phyloP scores from a whole-genome alignment of 1,284 basidiomycete species.

The Pascua sp. region DNA sequence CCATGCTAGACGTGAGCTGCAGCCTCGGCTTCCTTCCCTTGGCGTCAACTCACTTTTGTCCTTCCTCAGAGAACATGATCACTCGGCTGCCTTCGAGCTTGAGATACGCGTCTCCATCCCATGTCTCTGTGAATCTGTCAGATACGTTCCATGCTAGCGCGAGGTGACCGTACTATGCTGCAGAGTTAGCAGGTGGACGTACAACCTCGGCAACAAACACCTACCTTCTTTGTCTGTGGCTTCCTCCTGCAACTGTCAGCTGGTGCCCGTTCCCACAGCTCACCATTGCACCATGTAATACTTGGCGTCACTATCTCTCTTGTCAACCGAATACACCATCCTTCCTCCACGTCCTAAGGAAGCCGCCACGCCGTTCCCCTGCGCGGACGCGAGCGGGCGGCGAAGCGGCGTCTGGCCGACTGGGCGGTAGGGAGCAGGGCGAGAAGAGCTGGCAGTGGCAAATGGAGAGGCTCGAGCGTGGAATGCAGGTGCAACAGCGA shows the following conservation, averaged over 20 bases:
- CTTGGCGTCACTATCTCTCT: conserved; percentile 4
- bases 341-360: conserved; percentile 20
- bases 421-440: background rate
- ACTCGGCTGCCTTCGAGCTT: conserved; percentile 58
- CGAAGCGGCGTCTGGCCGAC: background rate
- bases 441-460: background rate
- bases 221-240: conserved; percentile 47
- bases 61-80: conserved; percentile 52
- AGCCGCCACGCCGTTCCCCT: background rate
- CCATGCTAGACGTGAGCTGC: conserved; percentile 25
- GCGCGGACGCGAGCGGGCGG: background rate
- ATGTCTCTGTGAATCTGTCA: conserved; percentile 40
- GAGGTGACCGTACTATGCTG: conserved; percentile 42
- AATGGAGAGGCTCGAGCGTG: background rate
- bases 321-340: conserved; percentile 20
- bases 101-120: conserved; percentile 53
- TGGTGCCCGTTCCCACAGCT: conserved; percentile 6
- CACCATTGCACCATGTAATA: conserved; percentile 48
- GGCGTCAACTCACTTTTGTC: conserved; percentile 34
- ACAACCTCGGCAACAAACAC: background rate
- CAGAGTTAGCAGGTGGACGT: background rate
- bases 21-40: too few species aligned
- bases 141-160: background rate
- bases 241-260: conserved; percentile 40
- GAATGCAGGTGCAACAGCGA: background rate